Percentiles rank a stretch among this genome's conserved stretches.
phyloP scores from a whole-genome alignment of 2,329 filamentous ascomycete species.

The Emericellopsis cladophorae region DNA sequence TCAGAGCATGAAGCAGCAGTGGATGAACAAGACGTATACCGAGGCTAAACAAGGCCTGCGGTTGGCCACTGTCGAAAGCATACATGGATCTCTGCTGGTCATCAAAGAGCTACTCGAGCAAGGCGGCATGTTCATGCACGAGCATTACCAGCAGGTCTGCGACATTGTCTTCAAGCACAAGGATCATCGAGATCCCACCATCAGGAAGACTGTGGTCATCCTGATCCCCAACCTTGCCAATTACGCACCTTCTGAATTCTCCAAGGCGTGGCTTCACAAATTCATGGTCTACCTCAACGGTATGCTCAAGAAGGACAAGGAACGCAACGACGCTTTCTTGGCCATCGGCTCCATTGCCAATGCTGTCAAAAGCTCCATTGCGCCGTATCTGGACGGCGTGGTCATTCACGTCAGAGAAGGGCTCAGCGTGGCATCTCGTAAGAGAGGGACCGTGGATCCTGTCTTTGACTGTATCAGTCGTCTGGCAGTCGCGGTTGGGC shows the following conservation, averaged over 20 bases:
- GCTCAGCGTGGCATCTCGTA: conserved; percentile 64
- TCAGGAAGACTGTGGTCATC: conserved; percentile 78
- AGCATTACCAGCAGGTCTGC: conserved; percentile 81
- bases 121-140: conserved; percentile 98
- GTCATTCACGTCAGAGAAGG: conserved; percentile 89
- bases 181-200: conserved; percentile 79
- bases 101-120: conserved; percentile 87
- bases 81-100: conserved; percentile 88
- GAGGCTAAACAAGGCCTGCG: conserved; percentile 73
- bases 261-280: conserved; percentile 74
- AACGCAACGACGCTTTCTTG: conserved; percentile 85
- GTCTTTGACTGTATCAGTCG: conserved; percentile 98
- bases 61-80: conserved; percentile 69
- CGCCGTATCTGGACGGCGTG: conserved; percentile 88
- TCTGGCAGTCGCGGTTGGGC: conserved; percentile 85
- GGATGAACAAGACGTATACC: conserved; percentile 84
- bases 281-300: conserved; percentile 95
- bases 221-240: conserved; percentile 87
- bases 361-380: conserved; percentile 89
- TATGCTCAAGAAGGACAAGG: conserved; percentile 89
- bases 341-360: conserved; percentile 95
- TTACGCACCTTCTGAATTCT: conserved; percentile 86
- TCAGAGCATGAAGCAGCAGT: conserved; percentile 70
- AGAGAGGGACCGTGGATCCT: conserved; percentile 54
- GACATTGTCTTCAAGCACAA: conserved; percentile 88